Base-by-base conservation (phyloP, 2,329 filamentous ascomycete genomes). In the Cercospora brassicicola region DNA sequence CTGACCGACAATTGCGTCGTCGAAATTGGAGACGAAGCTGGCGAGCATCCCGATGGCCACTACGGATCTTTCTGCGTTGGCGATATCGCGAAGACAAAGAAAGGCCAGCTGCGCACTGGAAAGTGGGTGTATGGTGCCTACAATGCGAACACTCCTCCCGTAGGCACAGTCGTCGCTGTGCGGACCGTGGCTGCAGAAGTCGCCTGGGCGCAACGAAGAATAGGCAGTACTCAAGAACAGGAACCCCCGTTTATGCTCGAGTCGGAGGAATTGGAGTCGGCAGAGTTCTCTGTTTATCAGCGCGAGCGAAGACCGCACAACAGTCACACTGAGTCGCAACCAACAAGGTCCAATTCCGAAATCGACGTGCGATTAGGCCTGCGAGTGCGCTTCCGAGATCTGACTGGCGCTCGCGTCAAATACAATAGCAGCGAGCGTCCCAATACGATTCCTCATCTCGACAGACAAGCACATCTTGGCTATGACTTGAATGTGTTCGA, bases 401-500 rank as follows among this genome's bases (percentile, higher is more conserved):
- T 84, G 2, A 75, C 81, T 1, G 80, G 74, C 45, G 86, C 86
- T 5, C 81, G 81, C 26, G 75, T 81, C 42, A 88, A 87, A 71
- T 88, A 88, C 72, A 79, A 82, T 62, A 78, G 78, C 4, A 73
- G 77, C 0, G 76, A 26, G 55, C 74, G 36, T 55, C 78, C 82
- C 59, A 81, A 81, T 20, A 80, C 78, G 45, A 76, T 86, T 51
- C 77, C 78, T 13, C 79, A 79, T 20, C 81, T 87, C 30, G 78
- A 84, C 26, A 77, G 82, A 9, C 81, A 81, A 2, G 79, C 84
- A 23, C 83, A 82, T 8, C 78, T 84, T 48, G 86, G 86, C 1
- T 87, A 85, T 73, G 87, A 89, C 71, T 76, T 88, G 70, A 89
- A 89, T 68, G 81, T 87, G 2, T 87, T 84, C 71, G 80, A 83